phyloP scores from a whole-genome alignment of 1,284 basidiomycete species.

The Cystobasidiaceae sp. region DNA sequence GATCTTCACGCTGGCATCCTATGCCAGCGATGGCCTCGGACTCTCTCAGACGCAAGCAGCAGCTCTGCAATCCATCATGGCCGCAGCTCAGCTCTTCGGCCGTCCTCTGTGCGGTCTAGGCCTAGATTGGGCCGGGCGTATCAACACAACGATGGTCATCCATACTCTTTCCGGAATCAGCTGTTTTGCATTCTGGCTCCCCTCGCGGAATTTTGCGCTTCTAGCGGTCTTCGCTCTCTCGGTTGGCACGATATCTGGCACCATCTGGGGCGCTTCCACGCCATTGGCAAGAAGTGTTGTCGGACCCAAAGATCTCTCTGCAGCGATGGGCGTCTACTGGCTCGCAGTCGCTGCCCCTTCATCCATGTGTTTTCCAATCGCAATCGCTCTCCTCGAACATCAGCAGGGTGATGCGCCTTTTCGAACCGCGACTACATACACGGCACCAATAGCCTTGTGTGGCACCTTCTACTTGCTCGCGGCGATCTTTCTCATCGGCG shows the following conservation, averaged over 20 bases:
- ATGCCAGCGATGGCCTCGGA: constrained; percentile 48
- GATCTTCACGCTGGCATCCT: constrained; percentile 50
- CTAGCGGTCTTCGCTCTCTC: constrained; percentile 49
- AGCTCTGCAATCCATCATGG: constrained; percentile 49
- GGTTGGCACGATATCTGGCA: constrained; percentile 41
- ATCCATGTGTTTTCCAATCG: constrained; percentile 48
- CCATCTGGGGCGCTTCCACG: constrained; percentile 39
- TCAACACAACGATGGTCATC: constrained; percentile 49
- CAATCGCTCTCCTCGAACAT: constrained; percentile 47
- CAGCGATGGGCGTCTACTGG: constrained; percentile 49
- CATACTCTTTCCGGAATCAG: constrained; percentile 48
- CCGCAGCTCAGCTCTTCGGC: constrained; percentile 51
- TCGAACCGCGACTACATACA: constrained; percentile 10
- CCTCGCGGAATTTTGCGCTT: constrained; percentile 47
- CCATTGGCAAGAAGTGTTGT: constrained; percentile 47
- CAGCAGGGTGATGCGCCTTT: constrained; percentile 38
- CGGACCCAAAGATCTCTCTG: constrained; percentile 48
- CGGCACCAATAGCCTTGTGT: constrained; percentile 11
- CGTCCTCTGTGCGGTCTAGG: constrained; percentile 48
- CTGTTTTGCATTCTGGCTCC: constrained; percentile 49
- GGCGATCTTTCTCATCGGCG: constrained; percentile 9
- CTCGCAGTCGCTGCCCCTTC: constrained; percentile 45
- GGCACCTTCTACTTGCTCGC: constrained; percentile 2
- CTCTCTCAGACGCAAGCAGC: constrained; percentile 49
- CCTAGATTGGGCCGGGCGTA: constrained; percentile 48